Evolutionary conservation across 441 rosid genomes (phyloP).

Genomic region (Hura crepitans): DNA sequence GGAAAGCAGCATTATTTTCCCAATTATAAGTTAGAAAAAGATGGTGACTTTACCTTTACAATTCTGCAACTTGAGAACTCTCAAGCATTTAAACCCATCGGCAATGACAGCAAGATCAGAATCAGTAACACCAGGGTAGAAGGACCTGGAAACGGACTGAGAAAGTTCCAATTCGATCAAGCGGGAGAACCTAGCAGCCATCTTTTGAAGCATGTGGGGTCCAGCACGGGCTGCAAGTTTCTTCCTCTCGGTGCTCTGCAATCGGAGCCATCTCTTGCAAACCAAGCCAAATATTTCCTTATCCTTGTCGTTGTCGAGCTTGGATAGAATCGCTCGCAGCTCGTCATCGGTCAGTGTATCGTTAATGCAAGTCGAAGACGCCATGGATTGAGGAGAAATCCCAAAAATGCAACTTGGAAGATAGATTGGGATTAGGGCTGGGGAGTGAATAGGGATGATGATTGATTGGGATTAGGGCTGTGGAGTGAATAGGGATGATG

Average conservation of each 20-base stretch:
- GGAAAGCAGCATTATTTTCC: neutral
- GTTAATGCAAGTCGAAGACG: conserved; percentile 51
- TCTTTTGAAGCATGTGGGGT: conserved; percentile 71
- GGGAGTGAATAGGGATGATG: neutral
- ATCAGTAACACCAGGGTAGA: conserved; percentile 87
- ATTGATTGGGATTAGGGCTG: neutral
- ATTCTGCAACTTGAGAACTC: conserved; percentile 53
- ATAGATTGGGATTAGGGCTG: too few relatives aligned
- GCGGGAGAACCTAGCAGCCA: conserved; percentile 72
- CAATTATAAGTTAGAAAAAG: neutral
- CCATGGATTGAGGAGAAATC: conserved; percentile 3
- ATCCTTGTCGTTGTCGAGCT: conserved; percentile 62
- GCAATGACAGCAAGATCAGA: conserved; percentile 76
- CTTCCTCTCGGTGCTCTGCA: conserved; percentile 89
- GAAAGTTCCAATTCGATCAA: conserved; percentile 77
- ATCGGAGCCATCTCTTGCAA: conserved; percentile 80
- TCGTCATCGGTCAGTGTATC: conserved; percentile 74
- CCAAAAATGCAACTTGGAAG: neutral
- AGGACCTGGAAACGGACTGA: conserved; percentile 83
- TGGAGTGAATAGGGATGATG: neutral
- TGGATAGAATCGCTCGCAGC: conserved; percentile 57
- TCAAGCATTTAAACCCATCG: conserved; percentile 57
- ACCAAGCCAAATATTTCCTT: conserved; percentile 84
- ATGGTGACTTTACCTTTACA: conserved; percentile 59
- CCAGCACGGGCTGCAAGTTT: conserved; percentile 88